Evolutionary conservation across 345 rosid species (phyloP).

Genomic region (Brassica incana): DNA sequence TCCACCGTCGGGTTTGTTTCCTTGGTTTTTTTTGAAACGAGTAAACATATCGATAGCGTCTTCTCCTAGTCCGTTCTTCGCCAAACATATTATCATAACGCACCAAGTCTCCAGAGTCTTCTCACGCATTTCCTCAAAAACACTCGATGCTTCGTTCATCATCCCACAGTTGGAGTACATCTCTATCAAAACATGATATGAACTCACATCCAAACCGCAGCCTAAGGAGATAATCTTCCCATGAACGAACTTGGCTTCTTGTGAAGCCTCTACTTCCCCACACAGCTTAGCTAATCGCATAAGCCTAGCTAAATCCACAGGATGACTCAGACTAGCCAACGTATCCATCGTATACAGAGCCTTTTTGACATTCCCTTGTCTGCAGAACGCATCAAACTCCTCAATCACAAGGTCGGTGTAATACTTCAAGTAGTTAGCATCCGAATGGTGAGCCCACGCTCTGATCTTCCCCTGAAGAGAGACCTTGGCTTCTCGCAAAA

Average conservation of each 20-base stretch:
- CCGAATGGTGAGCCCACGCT: conserved; percentile 39
- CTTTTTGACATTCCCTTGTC: conserved; percentile 59
- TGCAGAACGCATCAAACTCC: conserved; percentile 57
- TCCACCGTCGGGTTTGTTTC: conserved; percentile 56
- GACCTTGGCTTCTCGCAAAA: conserved; percentile 53
- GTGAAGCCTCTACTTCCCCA: conserved; percentile 57
- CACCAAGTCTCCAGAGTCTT: conserved; percentile 64
- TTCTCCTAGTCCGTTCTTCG: conserved; percentile 72
- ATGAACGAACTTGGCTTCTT: conserved; percentile 67
- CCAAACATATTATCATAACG: conserved; percentile 64
- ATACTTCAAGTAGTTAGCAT: conserved; percentile 33
- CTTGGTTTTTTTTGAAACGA: conserved; percentile 61
- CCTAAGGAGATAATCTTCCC: conserved; percentile 41
- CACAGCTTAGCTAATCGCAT: conserved; percentile 57
- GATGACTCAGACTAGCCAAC: conserved; percentile 43
- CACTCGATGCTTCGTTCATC: conserved; percentile 47
- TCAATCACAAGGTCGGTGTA: conserved; percentile 4
- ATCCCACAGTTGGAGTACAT: conserved; percentile 71
- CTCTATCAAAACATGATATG: conserved; percentile 53
- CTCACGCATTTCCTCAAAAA: conserved; percentile 56
- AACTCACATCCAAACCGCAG: conserved; percentile 44
- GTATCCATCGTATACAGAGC: conserved; percentile 49
- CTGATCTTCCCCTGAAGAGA: conserved; percentile 23
- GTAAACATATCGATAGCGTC: conserved; percentile 74
- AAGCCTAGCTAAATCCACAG: conserved; percentile 51